A percentile compares a stretch with the other conserved stretches of the same genome.
Conservation (phyloP, 1,284 basidiomycete species). For the Acaromyces ingoldii region DNA sequence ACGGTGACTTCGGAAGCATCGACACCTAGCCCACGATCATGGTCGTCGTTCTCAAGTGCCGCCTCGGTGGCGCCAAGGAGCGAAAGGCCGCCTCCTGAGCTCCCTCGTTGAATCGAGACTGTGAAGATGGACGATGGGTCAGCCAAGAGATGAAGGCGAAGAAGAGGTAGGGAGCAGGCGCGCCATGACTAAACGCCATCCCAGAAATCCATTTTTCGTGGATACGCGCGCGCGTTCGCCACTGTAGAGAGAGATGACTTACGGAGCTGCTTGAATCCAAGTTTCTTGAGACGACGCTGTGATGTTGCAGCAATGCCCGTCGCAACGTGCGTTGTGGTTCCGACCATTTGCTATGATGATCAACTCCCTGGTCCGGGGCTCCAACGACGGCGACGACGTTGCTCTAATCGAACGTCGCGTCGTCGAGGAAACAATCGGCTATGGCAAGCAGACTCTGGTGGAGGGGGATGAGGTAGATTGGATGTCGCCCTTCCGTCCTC, state of each 20-base stretch:
- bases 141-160: neutral
- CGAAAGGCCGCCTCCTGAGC: neutral
- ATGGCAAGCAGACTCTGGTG: too few species aligned
- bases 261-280: slow-evolving; percentile 5
- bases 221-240: neutral
- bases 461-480: too few species aligned
- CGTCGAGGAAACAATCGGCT: too few species aligned
- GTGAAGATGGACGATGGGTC: neutral
- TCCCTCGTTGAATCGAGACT: slow-evolving; percentile 6
- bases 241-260: neutral
- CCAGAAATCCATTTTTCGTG: neutral
- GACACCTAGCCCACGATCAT: slow-evolving; percentile 43
- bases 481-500: too few species aligned
- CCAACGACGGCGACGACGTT: too few species aligned
- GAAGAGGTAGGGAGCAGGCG: neutral
- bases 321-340: neutral
- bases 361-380: too few species aligned
- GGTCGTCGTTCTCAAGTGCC: slow-evolving; percentile 42
- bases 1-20: slow-evolving; percentile 40
- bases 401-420: too few species aligned
- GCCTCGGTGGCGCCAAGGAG: slow-evolving; percentile 14
- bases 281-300: slow-evolving; percentile 3
- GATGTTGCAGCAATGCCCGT: slow-evolving; percentile 2
- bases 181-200: neutral
- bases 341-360: slow-evolving; percentile 1